Evolutionary conservation across 2,329 filamentous ascomycete species (phyloP), one percentile per base, ranked within the genome.

Genomic region (Gaeumannomyces sp.): DNA sequence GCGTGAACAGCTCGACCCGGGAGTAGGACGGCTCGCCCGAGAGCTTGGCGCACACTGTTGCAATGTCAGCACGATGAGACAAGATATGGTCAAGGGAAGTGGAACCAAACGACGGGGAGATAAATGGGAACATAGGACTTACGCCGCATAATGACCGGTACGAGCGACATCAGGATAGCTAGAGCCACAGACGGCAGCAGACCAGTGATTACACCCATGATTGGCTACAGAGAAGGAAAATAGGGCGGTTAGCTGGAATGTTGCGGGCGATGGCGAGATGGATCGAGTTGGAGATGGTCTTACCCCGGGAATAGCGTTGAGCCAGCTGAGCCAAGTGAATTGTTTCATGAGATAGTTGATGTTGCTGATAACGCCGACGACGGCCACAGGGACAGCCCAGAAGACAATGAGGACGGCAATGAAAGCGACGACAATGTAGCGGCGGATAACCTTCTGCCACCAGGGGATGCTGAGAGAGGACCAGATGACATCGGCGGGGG

Each of bases 401-500:
- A 98, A 98, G 69, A 97, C 82, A 72, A 98, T 90, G 65, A 96
- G 79, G 1, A 84, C 89, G 11, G 85, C 78, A 64, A 98, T 88
- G 63, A 96, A 89, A n/a, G 80, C 85, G 62, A 90, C 77, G 3
- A 92, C 86, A 65, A 82, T 79, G 70, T 90, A 85, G 70, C 89
- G 82, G 66, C 92, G 88, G 68, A 96, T 72, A 64, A 96, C 84
- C 68, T 88, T 83, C 76, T 96, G 89, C 90, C 90, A 93, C 93
- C 93, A 93, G 27, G 88, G 87, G 71, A 98, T 89, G 50, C 85
- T 85, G 60, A 99, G 80, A 65, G 94, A 92, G 50, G 82, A 85
- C 95, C 95, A 99, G 71, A 98, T 88, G 29, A 99, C 83, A 72
- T 98, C 93, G 22, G 81, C 80, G 0, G 94, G 94, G 28, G 87